Base-by-base conservation (phyloP, 1,284 basidiomycete genomes). In the Ganoderma meredithae region DNA sequence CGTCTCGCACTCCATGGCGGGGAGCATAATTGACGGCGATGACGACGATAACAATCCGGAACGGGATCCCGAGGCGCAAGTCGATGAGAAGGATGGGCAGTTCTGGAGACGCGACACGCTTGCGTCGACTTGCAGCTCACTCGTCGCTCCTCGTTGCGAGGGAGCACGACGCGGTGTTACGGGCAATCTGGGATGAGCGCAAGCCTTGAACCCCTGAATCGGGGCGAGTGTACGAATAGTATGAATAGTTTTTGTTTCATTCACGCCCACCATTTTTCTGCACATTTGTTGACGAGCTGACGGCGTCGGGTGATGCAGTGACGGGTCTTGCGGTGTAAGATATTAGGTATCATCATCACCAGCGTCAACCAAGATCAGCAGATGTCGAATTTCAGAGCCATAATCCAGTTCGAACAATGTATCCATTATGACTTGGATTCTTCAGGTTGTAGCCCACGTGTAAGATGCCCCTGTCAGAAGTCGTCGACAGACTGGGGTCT, bases 1-100 rank as follows among this genome's bases (percentile, higher is more conserved):
- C 22, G 44, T 7, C 40, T 62, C 56, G 33, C 41, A 58, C 43
- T 66, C 65, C 6, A 66, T 66, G 65, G 60, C 33, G 43, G 65
- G 31, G 27, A 25, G 33, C 41, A 53, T 62, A 33, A n/a, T 58
- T 0, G 31, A 19, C 7, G 55, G 39, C 39, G 60, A 56, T 19
- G 40, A 10, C 7, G 39, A 56, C 31, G 49, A 53, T 17, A 36
- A 31, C 27, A 13, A 49, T 25, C 47, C 47, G 12, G 10, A 49
- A 5, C 12, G 22, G 47, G 64, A 61, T 15, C 43, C 52, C 1
- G 39, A 62, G 47, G 53, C 40, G 31, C 60, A 62, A 22, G 60
- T 41, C n/a, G 59, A 55, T 25, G 52, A 40, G 22, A 27, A 56
- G 36, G 52, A 43, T 19, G 47, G 36, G 8, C 39, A 49, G 19